Conservation (phyloP, 345 rosid species). For the Linum usitatissimum region DNA sequence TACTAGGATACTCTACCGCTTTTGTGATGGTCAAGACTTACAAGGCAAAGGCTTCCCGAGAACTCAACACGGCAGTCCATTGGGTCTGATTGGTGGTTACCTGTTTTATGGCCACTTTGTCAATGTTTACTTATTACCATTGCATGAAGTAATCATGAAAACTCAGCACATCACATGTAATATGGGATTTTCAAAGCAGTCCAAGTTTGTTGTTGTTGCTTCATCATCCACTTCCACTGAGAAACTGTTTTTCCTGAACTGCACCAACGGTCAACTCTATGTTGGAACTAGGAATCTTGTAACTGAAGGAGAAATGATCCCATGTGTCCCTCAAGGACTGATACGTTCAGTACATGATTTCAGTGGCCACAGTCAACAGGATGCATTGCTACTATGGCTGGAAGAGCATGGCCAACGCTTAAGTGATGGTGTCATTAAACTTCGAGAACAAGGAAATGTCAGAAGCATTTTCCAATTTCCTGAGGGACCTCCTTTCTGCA, state of each 20-base stretch:
- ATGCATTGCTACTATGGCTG: slow-evolving; percentile 80
- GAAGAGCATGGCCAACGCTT: slow-evolving; percentile 71
- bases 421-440: slow-evolving; percentile 45
- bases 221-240: slow-evolving; percentile 23
- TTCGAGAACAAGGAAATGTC: slow-evolving; percentile 24
- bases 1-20: slow-evolving; percentile 69
- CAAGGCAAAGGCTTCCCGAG: background rate
- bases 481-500: slow-evolving; percentile 60
- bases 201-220: slow-evolving; percentile 46
- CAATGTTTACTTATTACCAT: slow-evolving; percentile 60
- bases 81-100: slow-evolving; percentile 84
- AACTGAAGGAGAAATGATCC: slow-evolving; percentile 47
- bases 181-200: slow-evolving; percentile 13
- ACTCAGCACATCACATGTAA: slow-evolving; percentile 25
- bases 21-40: slow-evolving; percentile 65
- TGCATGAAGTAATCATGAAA: slow-evolving; percentile 33
- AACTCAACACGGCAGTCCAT: slow-evolving; percentile 3
- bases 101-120: slow-evolving; percentile 34
- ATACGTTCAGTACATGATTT: slow-evolving; percentile 39
- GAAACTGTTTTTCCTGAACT: slow-evolving; percentile 70
- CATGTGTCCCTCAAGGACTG: slow-evolving; percentile 63
- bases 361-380: slow-evolving; percentile 42
- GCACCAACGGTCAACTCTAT: slow-evolving; percentile 57
- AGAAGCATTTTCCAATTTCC: slow-evolving; percentile 62
- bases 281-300: slow-evolving; percentile 43